Conservation (phyloP, 192 early-diverging fungal species). For the Geranomyces variabilis region DNA sequence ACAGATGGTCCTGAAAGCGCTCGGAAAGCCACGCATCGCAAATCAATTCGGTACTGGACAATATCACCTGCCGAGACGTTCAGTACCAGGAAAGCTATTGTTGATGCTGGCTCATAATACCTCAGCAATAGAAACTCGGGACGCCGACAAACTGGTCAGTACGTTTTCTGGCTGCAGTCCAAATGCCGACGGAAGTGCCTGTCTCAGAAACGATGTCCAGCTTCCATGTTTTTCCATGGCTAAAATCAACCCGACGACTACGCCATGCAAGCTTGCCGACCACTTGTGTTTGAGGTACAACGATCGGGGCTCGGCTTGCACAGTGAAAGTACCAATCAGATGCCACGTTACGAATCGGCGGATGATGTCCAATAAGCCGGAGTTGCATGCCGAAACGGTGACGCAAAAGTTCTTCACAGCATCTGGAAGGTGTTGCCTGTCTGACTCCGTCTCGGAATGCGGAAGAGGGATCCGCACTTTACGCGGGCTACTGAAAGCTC, state of each 20-base stretch:
- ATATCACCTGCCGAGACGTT: too few species aligned
- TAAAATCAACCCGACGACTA: background rate
- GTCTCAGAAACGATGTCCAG: background rate
- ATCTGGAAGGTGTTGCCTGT: too few species aligned
- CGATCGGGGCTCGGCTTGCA: background rate
- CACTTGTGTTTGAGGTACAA: background rate
- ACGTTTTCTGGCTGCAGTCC: background rate
- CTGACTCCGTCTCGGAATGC: too few species aligned
- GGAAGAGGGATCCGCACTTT: too few species aligned
- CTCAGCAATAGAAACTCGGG: too few species aligned
- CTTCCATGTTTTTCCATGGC: slow-evolving; percentile 11
- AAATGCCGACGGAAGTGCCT: slow-evolving; percentile 1
- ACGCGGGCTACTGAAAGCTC: too few species aligned
- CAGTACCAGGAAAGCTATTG: too few species aligned
- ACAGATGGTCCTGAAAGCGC: too few species aligned
- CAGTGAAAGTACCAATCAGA: background rate
- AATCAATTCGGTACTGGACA: too few species aligned
- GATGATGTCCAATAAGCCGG: slow-evolving; percentile 19
- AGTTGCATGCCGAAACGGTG: slow-evolving; percentile 1
- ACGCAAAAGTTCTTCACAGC: background rate
- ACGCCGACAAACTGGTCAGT: too few species aligned
- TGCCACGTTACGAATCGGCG: slow-evolving; percentile 4
- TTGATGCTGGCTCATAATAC: too few species aligned
- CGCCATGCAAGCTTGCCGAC: background rate
- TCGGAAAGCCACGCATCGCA: too few species aligned